A percentile compares a stretch with the other conserved stretches of the same genome.
Evolutionary conservation across 2,329 filamentous ascomycete species (phyloP).

Genomic region (Penicillium sp.): DNA sequence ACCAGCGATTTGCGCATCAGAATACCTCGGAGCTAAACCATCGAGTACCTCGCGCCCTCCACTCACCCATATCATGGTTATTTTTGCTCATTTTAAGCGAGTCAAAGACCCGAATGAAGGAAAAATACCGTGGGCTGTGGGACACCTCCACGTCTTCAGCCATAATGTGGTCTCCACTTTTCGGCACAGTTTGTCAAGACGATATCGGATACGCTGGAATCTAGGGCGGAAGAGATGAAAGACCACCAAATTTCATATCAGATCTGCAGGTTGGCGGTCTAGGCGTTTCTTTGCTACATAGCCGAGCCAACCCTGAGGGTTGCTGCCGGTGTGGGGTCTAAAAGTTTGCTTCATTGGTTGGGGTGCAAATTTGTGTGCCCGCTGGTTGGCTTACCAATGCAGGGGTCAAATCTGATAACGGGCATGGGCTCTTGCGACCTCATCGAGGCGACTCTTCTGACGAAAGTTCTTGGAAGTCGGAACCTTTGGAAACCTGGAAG

Average conservation of each 20-base stretch:
- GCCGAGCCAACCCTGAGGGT: background rate
- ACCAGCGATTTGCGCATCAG: background rate
- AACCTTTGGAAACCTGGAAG: background rate
- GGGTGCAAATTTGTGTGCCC: background rate
- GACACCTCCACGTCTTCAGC: background rate
- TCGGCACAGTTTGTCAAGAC: background rate
- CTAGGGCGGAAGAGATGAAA: background rate
- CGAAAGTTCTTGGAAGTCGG: background rate
- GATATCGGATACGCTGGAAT: background rate
- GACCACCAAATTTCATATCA: conserved; percentile 6
- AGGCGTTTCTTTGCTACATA: background rate
- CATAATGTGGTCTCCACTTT: conserved; percentile 10
- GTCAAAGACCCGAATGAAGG: background rate
- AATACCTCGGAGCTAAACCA: conserved; percentile 11
- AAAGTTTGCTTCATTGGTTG: background rate
- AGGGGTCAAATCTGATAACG: conserved; percentile 16
- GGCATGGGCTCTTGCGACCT: background rate
- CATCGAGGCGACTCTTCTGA: background rate
- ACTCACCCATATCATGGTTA: background rate
- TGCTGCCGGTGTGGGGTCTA: background rate
- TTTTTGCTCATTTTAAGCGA: conserved; percentile 11
- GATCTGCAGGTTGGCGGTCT: conserved; percentile 7
- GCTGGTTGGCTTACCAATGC: background rate
- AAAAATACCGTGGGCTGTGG: background rate
- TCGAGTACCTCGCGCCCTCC: background rate